Evolutionary conservation across 2,329 filamentous ascomycete genomes (phyloP).

Genomic region (Phialophora chinensis): DNA sequence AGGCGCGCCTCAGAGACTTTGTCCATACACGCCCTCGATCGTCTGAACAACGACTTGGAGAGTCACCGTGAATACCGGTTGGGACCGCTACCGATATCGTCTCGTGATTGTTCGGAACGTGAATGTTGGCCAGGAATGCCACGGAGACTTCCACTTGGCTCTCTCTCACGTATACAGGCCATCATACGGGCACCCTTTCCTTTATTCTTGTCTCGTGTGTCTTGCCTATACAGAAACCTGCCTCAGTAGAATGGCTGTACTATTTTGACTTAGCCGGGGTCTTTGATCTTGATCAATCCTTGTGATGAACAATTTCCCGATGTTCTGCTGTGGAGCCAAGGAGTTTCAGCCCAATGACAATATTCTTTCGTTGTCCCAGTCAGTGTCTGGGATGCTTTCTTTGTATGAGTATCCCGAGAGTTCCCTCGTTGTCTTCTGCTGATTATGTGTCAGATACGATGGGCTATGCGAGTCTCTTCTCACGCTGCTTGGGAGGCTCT

Average conservation of each 20-base stretch:
- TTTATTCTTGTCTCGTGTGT: background rate
- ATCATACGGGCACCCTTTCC: background rate
- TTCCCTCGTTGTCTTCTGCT: background rate
- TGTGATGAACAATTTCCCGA: background rate
- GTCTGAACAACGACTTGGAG: constrained; percentile 1
- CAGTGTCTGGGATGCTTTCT: background rate
- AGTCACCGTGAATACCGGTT: background rate
- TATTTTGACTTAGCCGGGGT: background rate
- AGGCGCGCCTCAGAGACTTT: background rate
- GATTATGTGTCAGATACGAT: background rate
- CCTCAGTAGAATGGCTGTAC: background rate
- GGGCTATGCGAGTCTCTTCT: background rate
- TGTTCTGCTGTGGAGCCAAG: background rate
- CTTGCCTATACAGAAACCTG: background rate
- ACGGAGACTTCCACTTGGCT: background rate
- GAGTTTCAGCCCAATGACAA: background rate
- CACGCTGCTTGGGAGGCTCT: background rate
- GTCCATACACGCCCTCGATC: background rate
- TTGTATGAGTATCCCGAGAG: background rate
- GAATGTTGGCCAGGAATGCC: background rate
- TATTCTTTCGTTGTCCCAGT: background rate
- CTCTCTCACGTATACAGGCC: background rate
- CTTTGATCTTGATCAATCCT: background rate
- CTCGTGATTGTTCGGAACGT: background rate
- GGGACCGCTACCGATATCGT: background rate